A percentile compares a stretch with the other conserved stretches of the same genome.
These are phyloP conservation scores for Cicer judaicum DNA, from an alignment of 306 rosid species.

Conservation along the genomic window DNA sequence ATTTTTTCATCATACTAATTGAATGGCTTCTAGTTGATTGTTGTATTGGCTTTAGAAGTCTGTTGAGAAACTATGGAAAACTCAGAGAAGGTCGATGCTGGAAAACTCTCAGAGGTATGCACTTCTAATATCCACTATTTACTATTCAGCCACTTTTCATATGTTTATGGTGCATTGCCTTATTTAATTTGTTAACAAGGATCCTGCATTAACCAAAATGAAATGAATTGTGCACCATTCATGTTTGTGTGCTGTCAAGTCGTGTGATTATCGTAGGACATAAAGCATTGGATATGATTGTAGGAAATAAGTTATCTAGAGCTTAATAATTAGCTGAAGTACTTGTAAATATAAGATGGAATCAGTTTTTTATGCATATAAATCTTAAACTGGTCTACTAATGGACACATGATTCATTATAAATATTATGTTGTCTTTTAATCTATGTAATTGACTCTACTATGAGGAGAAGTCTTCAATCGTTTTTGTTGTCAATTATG, in stretches of 20 bases:
- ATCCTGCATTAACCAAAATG: constrained; percentile 7
- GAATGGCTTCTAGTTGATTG: constrained; percentile 33
- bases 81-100: constrained; percentile 43
- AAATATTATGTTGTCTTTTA: too few species aligned
- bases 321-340: not conserved
- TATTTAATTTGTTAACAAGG: constrained; percentile 8
- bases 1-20: constrained; percentile 21
- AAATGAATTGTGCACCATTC: constrained; percentile 4
- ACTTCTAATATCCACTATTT: constrained; percentile 19
- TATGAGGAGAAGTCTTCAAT: too few species aligned
- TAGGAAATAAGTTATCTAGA: not conserved
- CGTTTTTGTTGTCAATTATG: too few species aligned
- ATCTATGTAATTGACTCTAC: too few species aligned
- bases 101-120: constrained; percentile 52
- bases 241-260: not conserved
- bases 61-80: constrained; percentile 60
- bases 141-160: constrained; percentile 4
- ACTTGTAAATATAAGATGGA: not conserved
- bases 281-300: constrained; percentile 19
- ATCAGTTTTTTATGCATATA: not conserved
- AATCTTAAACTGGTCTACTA: not conserved
- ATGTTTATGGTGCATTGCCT: not conserved
- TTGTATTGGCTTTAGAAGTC: constrained; percentile 52
- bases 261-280: not conserved
- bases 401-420: too few species aligned